Percentiles rank a stretch among this genome's conserved stretches.
phyloP scores from a whole-genome alignment of 768 basidiomycete species.

The Russula emetica region DNA sequence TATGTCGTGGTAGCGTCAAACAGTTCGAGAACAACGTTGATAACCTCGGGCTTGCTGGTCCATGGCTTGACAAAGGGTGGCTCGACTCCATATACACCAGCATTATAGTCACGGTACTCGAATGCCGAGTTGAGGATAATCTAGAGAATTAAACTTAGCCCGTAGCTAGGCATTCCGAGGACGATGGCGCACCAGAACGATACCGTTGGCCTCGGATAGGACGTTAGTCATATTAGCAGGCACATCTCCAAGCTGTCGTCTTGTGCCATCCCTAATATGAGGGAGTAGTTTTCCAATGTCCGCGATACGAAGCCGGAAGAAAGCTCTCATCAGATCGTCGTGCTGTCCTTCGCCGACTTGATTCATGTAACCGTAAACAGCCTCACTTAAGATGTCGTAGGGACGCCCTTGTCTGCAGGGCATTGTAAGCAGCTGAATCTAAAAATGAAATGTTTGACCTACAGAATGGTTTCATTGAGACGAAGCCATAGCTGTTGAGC shows the following conservation, averaged over 20 bases:
- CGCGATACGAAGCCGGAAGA: conserved; percentile 68
- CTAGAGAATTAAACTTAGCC: conserved; percentile 38
- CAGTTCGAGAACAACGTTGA: conserved; percentile 67
- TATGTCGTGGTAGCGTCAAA: conserved; percentile 60
- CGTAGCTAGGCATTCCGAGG: neutral
- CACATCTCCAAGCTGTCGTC: conserved; percentile 42
- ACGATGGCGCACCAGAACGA: conserved; percentile 54
- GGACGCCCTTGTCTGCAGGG: conserved; percentile 47
- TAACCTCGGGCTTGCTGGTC: conserved; percentile 67
- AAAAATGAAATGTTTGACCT: conserved; percentile 29
- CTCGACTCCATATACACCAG: conserved; percentile 72
- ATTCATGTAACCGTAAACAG: conserved; percentile 65
- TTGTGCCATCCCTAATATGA: conserved; percentile 50
- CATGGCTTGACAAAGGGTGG: conserved; percentile 71
- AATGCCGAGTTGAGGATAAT: conserved; percentile 66
- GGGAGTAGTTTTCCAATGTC: conserved; percentile 67
- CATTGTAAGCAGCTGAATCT: neutral
- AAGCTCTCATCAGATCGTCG: conserved; percentile 76
- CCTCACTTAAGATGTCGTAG: conserved; percentile 63
- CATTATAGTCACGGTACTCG: conserved; percentile 69
- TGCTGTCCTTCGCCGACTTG: conserved; percentile 50
- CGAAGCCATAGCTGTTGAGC: conserved; percentile 76
- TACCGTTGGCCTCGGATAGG: conserved; percentile 63
- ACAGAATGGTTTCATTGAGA: conserved; percentile 67
- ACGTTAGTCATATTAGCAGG: conserved; percentile 43